phyloP scores from a whole-genome alignment of 768 basidiomycete species.

The Calocybe gangraenosa region DNA sequence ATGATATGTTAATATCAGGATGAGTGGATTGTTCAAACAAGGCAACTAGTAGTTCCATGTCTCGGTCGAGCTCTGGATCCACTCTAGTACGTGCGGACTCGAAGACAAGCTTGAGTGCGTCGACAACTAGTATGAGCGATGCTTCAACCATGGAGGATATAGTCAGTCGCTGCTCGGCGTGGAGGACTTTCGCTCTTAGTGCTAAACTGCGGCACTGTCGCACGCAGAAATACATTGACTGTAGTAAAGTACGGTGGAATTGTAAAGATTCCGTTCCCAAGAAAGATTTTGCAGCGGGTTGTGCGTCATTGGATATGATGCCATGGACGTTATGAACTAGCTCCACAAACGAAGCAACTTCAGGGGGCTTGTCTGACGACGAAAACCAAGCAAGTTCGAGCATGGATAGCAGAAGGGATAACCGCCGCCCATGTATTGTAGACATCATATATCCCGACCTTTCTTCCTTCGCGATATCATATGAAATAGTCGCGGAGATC shows the following conservation, averaged over 20 bases:
- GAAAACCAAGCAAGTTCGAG: conserved; percentile 82
- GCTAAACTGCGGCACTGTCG: conserved; percentile 55
- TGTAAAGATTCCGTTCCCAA: conserved; percentile 57
- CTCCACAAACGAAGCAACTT: conserved; percentile 56
- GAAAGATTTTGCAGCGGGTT: conserved; percentile 71
- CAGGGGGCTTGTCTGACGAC: conserved; percentile 45
- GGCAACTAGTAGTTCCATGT: conserved; percentile 77
- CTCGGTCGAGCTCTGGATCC: conserved; percentile 67
- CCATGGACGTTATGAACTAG: conserved; percentile 58
- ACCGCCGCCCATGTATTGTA: conserved; percentile 68
- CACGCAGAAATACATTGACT: conserved; percentile 75
- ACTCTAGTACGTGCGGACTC: conserved; percentile 52
- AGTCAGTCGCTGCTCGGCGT: conserved; percentile 57
- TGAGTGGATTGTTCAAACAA: conserved; percentile 82
- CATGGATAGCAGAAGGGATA: conserved; percentile 69
- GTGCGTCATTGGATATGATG: conserved; percentile 70
- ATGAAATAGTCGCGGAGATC: conserved; percentile 61
- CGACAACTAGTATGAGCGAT: conserved; percentile 60
- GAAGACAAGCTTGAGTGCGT: conserved; percentile 62
- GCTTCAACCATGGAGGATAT: conserved; percentile 60
- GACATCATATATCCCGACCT: conserved; percentile 84
- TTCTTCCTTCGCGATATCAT: conserved; percentile 60
- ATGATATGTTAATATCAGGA: conserved; percentile 62
- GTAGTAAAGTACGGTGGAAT: conserved; percentile 79
- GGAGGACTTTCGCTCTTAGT: conserved; percentile 44